phyloP scores from a whole-genome alignment of 2,329 filamentous ascomycete genomes.

The Neofusicoccum sp. region DNA sequence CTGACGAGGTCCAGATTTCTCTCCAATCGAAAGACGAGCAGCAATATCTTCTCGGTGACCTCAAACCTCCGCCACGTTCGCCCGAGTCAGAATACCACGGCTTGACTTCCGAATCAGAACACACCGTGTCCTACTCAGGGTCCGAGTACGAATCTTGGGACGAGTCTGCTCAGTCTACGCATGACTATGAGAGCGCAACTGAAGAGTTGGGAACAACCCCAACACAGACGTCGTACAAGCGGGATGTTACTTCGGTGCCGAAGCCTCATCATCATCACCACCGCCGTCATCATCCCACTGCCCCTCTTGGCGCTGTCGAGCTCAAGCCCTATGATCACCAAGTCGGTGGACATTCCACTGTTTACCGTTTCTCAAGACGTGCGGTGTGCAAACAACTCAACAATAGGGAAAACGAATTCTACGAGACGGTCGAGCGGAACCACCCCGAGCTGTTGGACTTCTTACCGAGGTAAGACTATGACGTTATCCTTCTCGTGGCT shows the following conservation, averaged over 20 bases:
- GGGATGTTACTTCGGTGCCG: conserved; percentile 21
- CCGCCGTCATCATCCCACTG: conserved; percentile 39
- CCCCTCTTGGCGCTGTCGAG: conserved; percentile 84
- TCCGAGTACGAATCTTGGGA: conserved; percentile 43
- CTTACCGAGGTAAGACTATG: conserved; percentile 64
- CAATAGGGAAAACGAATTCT: conserved; percentile 97
- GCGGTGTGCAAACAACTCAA: conserved; percentile 98
- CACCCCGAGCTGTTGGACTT: conserved; percentile 90
- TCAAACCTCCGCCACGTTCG: conserved; percentile 42
- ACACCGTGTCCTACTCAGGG: conserved; percentile 35
- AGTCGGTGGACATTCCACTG: conserved; percentile 91
- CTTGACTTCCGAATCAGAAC: conserved; percentile 20
- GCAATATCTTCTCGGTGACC: conserved; percentile 60
- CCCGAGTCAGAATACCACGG: conserved; percentile 31
- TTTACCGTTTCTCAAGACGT: conserved; percentile 92
- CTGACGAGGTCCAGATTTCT: conserved; percentile 61
- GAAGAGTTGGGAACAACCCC: conserved; percentile 50
- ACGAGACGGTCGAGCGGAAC: conserved; percentile 88
- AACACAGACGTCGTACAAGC: conserved; percentile 25
- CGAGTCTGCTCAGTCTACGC: conserved; percentile 43
- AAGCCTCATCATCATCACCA: conserved; percentile 30
- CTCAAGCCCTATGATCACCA: conserved; percentile 97
- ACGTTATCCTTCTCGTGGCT: conserved; percentile 24
- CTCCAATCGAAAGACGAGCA: conserved; percentile 60
- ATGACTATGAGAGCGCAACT: conserved; percentile 50